Conservation (phyloP, 208 protist species). For the Crithidia brevicula region DNA sequence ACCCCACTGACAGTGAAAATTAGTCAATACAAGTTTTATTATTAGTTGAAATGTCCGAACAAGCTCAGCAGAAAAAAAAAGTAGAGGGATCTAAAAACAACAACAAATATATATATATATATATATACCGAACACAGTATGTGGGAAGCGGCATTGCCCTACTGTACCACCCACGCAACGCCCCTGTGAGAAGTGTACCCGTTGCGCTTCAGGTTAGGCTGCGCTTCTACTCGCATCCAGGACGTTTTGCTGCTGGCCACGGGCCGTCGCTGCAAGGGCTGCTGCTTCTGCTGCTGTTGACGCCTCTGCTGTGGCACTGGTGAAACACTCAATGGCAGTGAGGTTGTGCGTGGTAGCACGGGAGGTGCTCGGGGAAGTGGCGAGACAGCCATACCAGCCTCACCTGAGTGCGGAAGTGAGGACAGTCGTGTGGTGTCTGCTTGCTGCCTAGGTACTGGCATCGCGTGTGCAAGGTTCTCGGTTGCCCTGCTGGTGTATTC, state of each 20-base stretch:
- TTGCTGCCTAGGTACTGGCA: neutral
- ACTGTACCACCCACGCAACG: conserved; percentile 63
- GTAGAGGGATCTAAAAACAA: neutral
- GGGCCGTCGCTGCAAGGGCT: conserved; percentile 8
- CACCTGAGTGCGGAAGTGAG: neutral
- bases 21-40: neutral
- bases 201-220: conserved; percentile 38
- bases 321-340: neutral
- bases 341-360: neutral
- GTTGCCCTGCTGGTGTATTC: neutral
- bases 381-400: neutral
- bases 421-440: conserved; percentile 1
- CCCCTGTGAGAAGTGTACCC: conserved; percentile 35
- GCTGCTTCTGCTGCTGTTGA: neutral
- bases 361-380: conserved; percentile 6
- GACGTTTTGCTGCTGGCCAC: neutral
- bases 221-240: conserved; percentile 33
- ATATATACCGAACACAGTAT: too few species aligned
- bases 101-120: too few species aligned
- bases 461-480: neutral
- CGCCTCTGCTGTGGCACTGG: neutral
- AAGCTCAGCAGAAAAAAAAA: neutral
- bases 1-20: too few species aligned
- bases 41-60: too few species aligned
- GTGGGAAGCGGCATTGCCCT: too few species aligned